Evolutionary conservation across 2,329 filamentous ascomycete species (phyloP).

Genomic region (Ceratocystis cacaofunesta): DNA sequence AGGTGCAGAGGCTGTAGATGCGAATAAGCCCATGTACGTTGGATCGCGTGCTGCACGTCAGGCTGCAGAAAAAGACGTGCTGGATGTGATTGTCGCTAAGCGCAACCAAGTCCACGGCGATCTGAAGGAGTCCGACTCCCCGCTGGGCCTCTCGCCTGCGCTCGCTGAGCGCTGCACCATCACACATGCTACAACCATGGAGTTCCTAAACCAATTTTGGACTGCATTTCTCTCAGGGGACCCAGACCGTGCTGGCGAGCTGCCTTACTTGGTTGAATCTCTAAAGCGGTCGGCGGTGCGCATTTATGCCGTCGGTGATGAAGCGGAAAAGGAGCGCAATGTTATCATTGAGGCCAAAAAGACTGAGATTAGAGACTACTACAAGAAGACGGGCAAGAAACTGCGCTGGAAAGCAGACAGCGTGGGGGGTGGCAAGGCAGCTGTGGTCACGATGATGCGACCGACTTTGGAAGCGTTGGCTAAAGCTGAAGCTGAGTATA

Average conservation of each 20-base stretch:
- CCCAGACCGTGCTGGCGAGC: constrained; percentile 60
- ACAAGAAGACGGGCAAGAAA: constrained; percentile 59
- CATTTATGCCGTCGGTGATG: constrained; percentile 63
- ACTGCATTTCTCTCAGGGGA: constrained; percentile 79
- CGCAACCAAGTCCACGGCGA: constrained; percentile 43
- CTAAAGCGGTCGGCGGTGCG: constrained; percentile 61
- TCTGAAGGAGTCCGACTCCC: constrained; percentile 31
- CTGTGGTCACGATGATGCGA: constrained; percentile 60
- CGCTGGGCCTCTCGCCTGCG: constrained; percentile 39
- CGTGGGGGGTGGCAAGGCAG: constrained; percentile 59
- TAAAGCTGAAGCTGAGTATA: constrained; percentile 56
- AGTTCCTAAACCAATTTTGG: constrained; percentile 98
- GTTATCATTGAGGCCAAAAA: constrained; percentile 52
- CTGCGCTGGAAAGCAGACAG: constrained; percentile 51
- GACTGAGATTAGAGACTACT: constrained; percentile 54
- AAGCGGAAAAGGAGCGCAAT: constrained; percentile 61
- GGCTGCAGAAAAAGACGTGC: constrained; percentile 53
- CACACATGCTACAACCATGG: constrained; percentile 83
- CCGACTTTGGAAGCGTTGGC: constrained; percentile 58
- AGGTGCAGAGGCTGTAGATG: constrained; percentile 18
- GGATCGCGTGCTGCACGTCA: constrained; percentile 51
- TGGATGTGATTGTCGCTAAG: constrained; percentile 48
- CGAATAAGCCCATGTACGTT: constrained; percentile 39
- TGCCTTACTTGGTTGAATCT: constrained; percentile 69
- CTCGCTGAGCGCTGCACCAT: constrained; percentile 44